phyloP scores from a whole-genome alignment of 371 early-diverging fungal species.

The Rhizopus stolonifer region DNA sequence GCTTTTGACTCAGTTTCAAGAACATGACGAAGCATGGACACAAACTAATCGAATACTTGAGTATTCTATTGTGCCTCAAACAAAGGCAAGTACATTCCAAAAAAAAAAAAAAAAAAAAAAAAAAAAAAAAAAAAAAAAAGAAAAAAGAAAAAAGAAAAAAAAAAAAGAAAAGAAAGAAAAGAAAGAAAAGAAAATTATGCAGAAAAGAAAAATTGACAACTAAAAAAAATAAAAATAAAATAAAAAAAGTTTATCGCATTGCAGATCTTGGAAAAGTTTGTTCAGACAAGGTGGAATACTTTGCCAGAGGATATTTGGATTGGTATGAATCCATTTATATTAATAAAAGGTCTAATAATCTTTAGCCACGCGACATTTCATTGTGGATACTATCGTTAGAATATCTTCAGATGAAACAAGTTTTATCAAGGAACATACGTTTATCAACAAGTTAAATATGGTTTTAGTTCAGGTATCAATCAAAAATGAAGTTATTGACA shows the following conservation, averaged over 20 bases:
- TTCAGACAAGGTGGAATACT: constrained; percentile 97
- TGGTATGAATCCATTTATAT: constrained; percentile 55
- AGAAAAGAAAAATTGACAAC: too few relatives aligned
- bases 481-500: too few relatives aligned
- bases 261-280: constrained; percentile 93
- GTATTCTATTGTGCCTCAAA: constrained; percentile 73
- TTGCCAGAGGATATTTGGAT: constrained; percentile 87
- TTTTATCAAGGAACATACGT: constrained; percentile 68
- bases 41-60: constrained; percentile 95
- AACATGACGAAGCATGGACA: constrained; percentile 97
- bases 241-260: constrained; percentile 96
- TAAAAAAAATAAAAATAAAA: too few relatives aligned
- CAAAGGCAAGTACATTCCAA: constrained; percentile 73
- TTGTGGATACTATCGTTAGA: constrained; percentile 87
- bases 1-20: constrained; percentile 91
- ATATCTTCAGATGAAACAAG: constrained; percentile 81
- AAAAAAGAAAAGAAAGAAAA: too few relatives aligned
- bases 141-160: too few relatives aligned
- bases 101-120: background rate
- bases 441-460: constrained; percentile 90
- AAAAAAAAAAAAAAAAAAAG: constrained; percentile 5
- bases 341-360: too few relatives aligned
- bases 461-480: constrained; percentile 95
- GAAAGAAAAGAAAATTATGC: too few relatives aligned
- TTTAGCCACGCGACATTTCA: constrained; percentile 93